Conservation (phyloP, 2,329 filamentous ascomycete genomes). For the Trichoderma koningiopsis region DNA sequence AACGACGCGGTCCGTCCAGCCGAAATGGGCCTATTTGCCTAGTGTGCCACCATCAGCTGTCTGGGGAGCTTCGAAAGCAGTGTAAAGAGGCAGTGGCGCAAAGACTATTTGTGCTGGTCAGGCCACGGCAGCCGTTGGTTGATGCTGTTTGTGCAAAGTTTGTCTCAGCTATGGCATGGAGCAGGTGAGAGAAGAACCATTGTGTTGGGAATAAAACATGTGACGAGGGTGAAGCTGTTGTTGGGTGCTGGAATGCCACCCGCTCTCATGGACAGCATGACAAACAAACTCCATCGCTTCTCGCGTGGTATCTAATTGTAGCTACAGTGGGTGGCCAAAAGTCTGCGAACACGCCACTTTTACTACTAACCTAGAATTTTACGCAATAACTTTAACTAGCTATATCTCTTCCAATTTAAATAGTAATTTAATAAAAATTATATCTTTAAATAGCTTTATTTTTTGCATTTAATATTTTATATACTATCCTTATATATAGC, state of each 20-base stretch:
- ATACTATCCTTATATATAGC: too few species aligned
- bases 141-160: not conserved
- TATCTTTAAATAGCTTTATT: too few species aligned
- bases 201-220: not conserved
- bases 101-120: slow-evolving; percentile 5
- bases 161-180: not conserved
- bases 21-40: not conserved
- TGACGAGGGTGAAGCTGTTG: not conserved
- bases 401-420: too few species aligned
- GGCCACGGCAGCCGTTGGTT: not conserved
- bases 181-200: not conserved
- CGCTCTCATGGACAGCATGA: not conserved
- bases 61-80: not conserved
- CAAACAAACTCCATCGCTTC: not conserved
- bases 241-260: not conserved
- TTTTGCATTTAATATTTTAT: too few species aligned
- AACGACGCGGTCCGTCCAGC: slow-evolving; percentile 1
- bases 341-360: too few species aligned
- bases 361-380: too few species aligned
- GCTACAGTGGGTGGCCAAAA: too few species aligned
- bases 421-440: too few species aligned
- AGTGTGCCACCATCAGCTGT: slow-evolving; percentile 23
- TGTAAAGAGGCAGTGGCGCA: not conserved
- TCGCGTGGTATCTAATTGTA: not conserved
- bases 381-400: too few species aligned